Conservation (phyloP, 345 rosid species). For the Euphorbia pulcherrima region DNA sequence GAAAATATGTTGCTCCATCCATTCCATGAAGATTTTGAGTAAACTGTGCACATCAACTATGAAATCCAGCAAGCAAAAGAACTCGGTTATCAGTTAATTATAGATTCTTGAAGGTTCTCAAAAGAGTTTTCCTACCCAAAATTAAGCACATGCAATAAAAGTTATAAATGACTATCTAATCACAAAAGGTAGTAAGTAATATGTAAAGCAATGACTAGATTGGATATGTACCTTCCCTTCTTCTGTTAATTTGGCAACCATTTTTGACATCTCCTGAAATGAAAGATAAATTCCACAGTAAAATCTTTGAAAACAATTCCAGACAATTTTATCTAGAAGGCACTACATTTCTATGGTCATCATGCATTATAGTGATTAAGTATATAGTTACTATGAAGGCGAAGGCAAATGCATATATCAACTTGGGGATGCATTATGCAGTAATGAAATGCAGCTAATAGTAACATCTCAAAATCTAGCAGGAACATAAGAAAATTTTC, state of each 20-base stretch:
- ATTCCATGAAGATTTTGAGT: not conserved
- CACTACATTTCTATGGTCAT: not conserved
- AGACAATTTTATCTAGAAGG: not conserved
- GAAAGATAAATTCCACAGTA: not conserved
- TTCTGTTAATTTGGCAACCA: constrained; percentile 89
- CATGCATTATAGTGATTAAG: constrained; percentile 9
- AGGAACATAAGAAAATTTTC: not conserved
- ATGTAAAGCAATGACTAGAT: constrained; percentile 12
- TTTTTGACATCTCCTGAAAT: constrained; percentile 69
- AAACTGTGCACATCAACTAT: not conserved
- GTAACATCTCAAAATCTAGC: not conserved
- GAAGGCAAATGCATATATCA: not conserved
- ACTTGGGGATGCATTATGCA: not conserved
- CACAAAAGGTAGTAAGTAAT: not conserved
- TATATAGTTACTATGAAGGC: not conserved
- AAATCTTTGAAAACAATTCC: not conserved
- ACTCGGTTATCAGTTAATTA: not conserved
- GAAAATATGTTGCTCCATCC: not conserved
- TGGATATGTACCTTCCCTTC: constrained; percentile 71
- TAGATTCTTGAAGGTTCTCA: not conserved
- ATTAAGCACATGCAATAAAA: not conserved
- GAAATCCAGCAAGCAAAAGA: not conserved
- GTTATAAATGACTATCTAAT: not conserved
- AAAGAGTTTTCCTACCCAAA: not conserved
- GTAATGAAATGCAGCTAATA: not conserved